These are phyloP conservation scores for Thermochaetoides dissita DNA, from an alignment of 2,329 filamentous ascomycete genomes.

Conservation along the genomic window DNA sequence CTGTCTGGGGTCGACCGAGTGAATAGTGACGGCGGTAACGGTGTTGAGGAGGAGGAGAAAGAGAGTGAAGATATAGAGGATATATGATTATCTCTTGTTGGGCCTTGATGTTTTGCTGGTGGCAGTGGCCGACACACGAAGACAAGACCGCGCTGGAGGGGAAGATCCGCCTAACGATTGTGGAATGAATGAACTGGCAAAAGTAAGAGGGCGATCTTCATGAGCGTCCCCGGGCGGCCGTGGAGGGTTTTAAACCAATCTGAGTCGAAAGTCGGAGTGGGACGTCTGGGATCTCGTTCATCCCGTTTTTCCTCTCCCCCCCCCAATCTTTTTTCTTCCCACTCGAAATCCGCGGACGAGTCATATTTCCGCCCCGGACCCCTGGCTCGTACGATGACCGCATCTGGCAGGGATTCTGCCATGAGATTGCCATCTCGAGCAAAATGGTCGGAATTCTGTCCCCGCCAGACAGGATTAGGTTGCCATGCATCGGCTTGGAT, in stretches of 20 bases:
- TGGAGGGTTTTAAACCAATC: too few species aligned
- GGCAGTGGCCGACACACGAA: too few species aligned
- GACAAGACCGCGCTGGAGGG: too few species aligned
- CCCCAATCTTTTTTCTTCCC: background rate
- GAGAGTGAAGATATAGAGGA: background rate
- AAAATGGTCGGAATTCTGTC: too few species aligned
- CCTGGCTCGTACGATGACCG: constrained; percentile 5
- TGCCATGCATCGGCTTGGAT: constrained; percentile 1
- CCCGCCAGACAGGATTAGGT: background rate
- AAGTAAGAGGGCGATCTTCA: too few species aligned
- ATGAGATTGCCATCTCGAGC: constrained; percentile 2
- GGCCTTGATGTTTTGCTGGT: background rate
- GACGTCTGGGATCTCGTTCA: background rate
- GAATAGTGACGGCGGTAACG: too few species aligned
- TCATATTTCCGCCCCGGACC: constrained; percentile 2
- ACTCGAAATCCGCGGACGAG: background rate
- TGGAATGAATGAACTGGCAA: too few species aligned
- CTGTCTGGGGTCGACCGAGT: background rate
- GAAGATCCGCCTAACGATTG: too few species aligned
- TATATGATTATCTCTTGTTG: background rate
- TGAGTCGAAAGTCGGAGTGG: background rate
- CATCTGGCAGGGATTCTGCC: constrained; percentile 1
- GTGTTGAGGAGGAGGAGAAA: too few species aligned
- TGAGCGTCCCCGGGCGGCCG: too few species aligned
- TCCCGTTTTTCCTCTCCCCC: constrained; percentile 1